These are phyloP conservation scores for Stylonectria norvegica DNA, from an alignment of 2,329 filamentous ascomycete genomes.

Conservation along the genomic window DNA sequence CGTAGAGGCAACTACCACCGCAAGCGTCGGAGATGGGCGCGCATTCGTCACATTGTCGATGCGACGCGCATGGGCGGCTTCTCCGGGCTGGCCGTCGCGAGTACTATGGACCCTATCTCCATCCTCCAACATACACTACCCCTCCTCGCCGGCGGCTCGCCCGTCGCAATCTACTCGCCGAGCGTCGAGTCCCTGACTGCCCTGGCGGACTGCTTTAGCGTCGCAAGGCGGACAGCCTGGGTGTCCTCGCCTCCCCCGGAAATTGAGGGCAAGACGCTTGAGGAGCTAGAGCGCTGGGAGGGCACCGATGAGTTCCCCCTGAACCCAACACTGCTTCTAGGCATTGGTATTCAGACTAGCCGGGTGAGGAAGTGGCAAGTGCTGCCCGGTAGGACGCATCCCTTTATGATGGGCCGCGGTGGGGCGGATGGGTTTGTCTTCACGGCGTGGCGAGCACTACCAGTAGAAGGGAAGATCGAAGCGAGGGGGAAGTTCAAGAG, in stretches of 20 bases:
- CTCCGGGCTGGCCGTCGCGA: conserved; percentile 78
- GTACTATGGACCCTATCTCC: conserved; percentile 73
- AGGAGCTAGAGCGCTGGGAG: conserved; percentile 53
- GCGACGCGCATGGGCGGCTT: conserved; percentile 72
- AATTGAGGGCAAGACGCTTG: conserved; percentile 40
- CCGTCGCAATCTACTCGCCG: conserved; percentile 81
- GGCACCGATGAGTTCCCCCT: conserved; percentile 76
- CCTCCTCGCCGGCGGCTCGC: conserved; percentile 76
- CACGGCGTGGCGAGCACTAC: conserved; percentile 76
- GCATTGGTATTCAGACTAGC: conserved; percentile 75
- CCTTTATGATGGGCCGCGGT: conserved; percentile 84
- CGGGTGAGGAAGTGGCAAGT: conserved; percentile 84
- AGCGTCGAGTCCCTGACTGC: conserved; percentile 74
- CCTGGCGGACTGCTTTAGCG: conserved; percentile 80
- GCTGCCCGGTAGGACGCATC: conserved; percentile 85
- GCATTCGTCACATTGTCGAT: conserved; percentile 69
- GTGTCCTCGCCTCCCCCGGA: conserved; percentile 50
- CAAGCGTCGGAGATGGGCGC: conserved; percentile 80
- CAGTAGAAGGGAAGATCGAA: conserved; percentile 73
- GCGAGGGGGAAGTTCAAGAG: conserved; percentile 77
- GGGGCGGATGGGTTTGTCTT: conserved; percentile 90
- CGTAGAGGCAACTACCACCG: conserved; percentile 83
- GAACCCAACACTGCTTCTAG: conserved; percentile 81
- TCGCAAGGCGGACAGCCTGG: conserved; percentile 75
- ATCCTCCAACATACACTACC: conserved; percentile 75